Evolutionary conservation across 768 basidiomycete genomes (phyloP), one percentile per base, ranked within the genome.

Genomic region (Xerocomus brunneocitrinus): DNA sequence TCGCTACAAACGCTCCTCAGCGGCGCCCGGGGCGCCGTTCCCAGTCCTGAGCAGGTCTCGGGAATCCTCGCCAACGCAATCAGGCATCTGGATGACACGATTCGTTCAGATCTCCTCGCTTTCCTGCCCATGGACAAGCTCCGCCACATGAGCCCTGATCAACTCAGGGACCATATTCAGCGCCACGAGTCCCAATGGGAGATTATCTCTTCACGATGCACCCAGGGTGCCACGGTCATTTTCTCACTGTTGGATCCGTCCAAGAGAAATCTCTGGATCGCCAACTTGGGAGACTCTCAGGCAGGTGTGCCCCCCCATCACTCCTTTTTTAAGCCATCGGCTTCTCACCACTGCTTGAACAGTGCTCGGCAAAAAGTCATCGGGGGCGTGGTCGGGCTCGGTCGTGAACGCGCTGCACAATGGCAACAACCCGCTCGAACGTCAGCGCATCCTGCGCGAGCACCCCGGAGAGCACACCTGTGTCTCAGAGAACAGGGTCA

Each of bases 21-120:
- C 52, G 61, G 65, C 35, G 51, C 57, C 36, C 57, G 58, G 36
- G 55, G 50, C 48, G 47, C 62, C 24, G 31, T 60, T 8, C 58
- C 67, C 2, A 58, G 61, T 5, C 66, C 73, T 22, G 64, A 70
- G 52, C 64, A 65, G 41, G 69, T 76, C 56, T 76, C 76, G 43
- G 65, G 70, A 30, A 56, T 71, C 8, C 66, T 82, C 40, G 56
- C 69, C 12, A 65, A 72, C 40, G 62, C 74, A 1, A 66, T 82
- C 45, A 58, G 63, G 42, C 59, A 64, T 25, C 64, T 79, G 31
- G 81, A 83, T 47, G 63, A 72, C 42, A 59, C 64, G 12, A 73
- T 83, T 34, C 73, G 71, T 6, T 67, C 73, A 12, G 76, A 74
- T 32, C 73, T 83, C 57, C 61, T 73, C 27, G 62, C 69, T 40